Base-by-base conservation (phyloP, 768 basidiomycete species). In the Symmetrospora coprosmae region DNA sequence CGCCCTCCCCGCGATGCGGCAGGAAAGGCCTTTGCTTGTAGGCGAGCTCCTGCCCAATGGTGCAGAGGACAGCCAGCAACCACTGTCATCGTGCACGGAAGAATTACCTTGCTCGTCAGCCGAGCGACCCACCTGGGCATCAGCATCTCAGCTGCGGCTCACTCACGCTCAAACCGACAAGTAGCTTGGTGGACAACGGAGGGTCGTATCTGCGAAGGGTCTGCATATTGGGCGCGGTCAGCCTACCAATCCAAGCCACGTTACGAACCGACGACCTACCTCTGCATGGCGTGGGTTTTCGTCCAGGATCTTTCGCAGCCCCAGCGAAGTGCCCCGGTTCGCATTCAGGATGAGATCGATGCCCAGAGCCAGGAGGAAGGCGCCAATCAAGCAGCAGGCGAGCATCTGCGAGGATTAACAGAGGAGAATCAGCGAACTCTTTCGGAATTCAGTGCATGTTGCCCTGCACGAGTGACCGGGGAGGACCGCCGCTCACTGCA, bases 281-380 rank as follows among this genome's bases (percentile, higher is more conserved):
- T 31, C 17, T 58, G 19, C 21, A 23, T 58, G 55, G 2, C 30
- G 5, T 4, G 16, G 17, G n/a, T 58, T 45, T 11, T 38, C 25
- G 43, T 58, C 55, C 9, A 58, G 30, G 7, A 58, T 8, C n/a
- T 34, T 38, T 17, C 55, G 39, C 4, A 58, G 21, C 9, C 41
- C 55, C 3, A 28, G 25, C 25, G 55, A 31, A 19, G 55, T 5
- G 16, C 55, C 55, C n/a, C 8, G 11, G 43, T 58, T 46, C 7
- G 55, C 35, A 31, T 58, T 58, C 7, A 58, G 21, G 5, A 58
- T 7, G 4, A 58, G 43, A 46, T 58, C 55, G 11, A 58, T 58
- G 30, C 55, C 55, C 3, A 58, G 55, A 40, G 55, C 55, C 6
- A 58, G 6, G 19, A 58, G 40, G 41, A 39, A 58, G 4, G n/a